Evolutionary conservation across 2,329 filamentous ascomycete genomes (phyloP).

Genomic region (Microdochium trichocladiopsis): DNA sequence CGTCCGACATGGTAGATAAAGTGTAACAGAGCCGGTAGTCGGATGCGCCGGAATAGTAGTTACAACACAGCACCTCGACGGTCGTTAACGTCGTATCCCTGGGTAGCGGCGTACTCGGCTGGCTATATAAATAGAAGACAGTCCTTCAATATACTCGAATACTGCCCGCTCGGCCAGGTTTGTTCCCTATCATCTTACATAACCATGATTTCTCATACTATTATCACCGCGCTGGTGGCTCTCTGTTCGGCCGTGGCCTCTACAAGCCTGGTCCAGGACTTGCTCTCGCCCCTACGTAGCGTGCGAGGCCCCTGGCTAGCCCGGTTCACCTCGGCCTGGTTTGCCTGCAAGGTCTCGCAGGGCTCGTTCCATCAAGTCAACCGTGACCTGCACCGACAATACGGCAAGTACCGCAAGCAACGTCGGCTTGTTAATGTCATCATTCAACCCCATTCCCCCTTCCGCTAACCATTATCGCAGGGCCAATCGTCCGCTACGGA

Average conservation of each 20-base stretch:
- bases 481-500: constrained; percentile 35
- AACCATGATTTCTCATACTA: not conserved
- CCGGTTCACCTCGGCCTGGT: constrained; percentile 20
- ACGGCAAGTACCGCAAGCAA: constrained; percentile 12
- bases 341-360: constrained; percentile 12
- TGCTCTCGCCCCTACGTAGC: constrained; percentile 12
- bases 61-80: not conserved
- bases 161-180: not conserved
- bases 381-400: constrained; percentile 17
- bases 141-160: not conserved
- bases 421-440: not conserved
- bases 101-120: not conserved
- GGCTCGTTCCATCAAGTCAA: constrained; percentile 20
- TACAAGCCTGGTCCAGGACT: not conserved
- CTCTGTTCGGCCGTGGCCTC: not conserved
- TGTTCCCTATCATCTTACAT: not conserved
- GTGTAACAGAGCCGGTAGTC: not conserved
- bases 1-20: not conserved
- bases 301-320: constrained; percentile 18
- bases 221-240: not conserved
- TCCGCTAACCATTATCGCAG: constrained; percentile 6
- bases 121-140: not conserved
- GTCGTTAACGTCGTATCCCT: not conserved
- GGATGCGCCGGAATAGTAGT: not conserved
- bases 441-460: not conserved